Evolutionary conservation across 352 stramenopile species (phyloP).

Genomic region (Pythium dissotocum): DNA sequence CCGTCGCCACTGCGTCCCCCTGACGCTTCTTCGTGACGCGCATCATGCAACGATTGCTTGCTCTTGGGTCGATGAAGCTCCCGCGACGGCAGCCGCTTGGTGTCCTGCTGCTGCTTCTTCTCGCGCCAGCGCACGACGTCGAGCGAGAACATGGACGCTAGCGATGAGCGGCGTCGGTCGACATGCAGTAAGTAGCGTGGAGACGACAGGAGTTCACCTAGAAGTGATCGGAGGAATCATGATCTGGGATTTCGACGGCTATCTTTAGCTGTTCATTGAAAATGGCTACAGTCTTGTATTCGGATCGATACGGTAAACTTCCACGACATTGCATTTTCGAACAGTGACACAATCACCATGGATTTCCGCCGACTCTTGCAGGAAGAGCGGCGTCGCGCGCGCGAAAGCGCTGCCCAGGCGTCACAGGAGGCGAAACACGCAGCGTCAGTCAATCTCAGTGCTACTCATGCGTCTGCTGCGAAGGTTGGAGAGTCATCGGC

Average conservation of each 20-base stretch:
- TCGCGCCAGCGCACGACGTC: conserved; percentile 54
- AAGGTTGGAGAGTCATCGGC: neutral
- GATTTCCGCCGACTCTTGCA: conserved; percentile 54
- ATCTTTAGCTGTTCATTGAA: conserved; percentile 21
- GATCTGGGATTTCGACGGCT: neutral
- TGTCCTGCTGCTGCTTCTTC: conserved; percentile 39
- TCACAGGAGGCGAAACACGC: neutral
- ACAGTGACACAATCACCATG: conserved; percentile 27
- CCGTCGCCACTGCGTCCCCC: neutral
- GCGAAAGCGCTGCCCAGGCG: conserved; percentile 12
- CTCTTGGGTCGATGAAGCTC: neutral
- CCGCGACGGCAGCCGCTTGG: conserved; percentile 14
- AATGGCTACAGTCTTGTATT: conserved; percentile 28
- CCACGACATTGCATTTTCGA: neutral
- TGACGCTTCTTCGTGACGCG: conserved; percentile 26
- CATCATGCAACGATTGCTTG: conserved; percentile 22
- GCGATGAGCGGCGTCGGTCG: neutral
- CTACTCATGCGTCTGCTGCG: neutral
- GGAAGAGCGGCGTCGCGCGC: conserved; percentile 49
- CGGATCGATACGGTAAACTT: neutral
- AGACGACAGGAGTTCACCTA: neutral
- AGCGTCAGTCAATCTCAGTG: neutral
- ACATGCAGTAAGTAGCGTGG: neutral
- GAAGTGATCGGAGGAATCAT: neutral
- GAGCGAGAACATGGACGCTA: conserved; percentile 57